These are phyloP conservation scores for Solanum raphanifolium DNA, from an alignment of 257 asterid genomes.

Conservation along the genomic window DNA sequence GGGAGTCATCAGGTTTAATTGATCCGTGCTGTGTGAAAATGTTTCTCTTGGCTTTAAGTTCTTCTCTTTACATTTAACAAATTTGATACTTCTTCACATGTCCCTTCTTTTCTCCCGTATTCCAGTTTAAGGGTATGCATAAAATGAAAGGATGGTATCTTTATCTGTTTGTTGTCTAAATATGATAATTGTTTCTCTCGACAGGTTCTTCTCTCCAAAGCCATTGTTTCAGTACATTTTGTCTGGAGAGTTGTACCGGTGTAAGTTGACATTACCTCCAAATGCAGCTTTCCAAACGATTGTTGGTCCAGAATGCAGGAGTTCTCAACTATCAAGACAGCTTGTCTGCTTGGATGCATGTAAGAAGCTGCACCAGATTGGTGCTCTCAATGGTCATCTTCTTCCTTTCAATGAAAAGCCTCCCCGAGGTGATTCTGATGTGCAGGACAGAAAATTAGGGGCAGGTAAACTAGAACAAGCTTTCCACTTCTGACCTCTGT, in stretches of 20 bases:
- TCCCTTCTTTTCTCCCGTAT: background rate
- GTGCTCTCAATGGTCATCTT: slow-evolving; percentile 56
- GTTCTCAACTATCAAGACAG: slow-evolving; percentile 40
- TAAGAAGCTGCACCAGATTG: slow-evolving; percentile 60
- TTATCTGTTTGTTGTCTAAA: background rate
- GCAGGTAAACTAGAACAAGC: slow-evolving; percentile 1
- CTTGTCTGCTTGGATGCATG: slow-evolving; percentile 89
- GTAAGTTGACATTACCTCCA: slow-evolving; percentile 66
- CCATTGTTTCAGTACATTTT: slow-evolving; percentile 42
- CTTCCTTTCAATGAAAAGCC: slow-evolving; percentile 35
- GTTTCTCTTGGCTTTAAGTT: background rate
- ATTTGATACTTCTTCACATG: background rate
- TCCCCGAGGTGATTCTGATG: slow-evolving; percentile 20
- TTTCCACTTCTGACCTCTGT: background rate
- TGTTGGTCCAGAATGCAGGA: slow-evolving; percentile 48
- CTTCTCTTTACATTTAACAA: background rate
- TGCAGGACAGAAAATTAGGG: background rate
- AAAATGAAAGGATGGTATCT: background rate
- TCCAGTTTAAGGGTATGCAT: background rate
- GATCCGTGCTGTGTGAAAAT: background rate
- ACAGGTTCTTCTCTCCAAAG: slow-evolving; percentile 40
- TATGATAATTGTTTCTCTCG: background rate
- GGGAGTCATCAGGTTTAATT: background rate
- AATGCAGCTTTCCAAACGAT: slow-evolving; percentile 59
- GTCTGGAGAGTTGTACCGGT: slow-evolving; percentile 38